Evolutionary conservation across 371 early-diverging fungal species (phyloP), one percentile per base, ranked within the genome.

Genomic region (Mortierella polycephala): DNA sequence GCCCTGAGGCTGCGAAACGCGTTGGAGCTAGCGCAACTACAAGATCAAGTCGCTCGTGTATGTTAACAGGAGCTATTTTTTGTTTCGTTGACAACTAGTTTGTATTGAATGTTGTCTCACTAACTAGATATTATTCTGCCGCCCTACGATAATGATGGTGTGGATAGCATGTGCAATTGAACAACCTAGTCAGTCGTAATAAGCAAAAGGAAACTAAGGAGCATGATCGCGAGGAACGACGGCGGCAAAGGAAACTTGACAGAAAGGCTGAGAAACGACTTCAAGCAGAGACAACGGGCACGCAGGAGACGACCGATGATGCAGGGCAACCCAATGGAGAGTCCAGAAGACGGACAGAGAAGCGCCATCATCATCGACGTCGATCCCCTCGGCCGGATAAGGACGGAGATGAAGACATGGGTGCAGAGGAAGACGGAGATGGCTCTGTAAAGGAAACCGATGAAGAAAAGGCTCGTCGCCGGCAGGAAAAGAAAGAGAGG

Each of bases 161-260:
- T 30, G 30, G 30, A 57, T 65, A 82, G 82, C 71, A 71, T 59
- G 75, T 82, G 16, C 81, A 75, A 58, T 30, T 80, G 18, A 59
- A 62, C 18, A 82, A 82, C 16, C 63, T 82, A 12, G 53, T 82
- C 18, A 68, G 56, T 14, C 76, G 82, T 13, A 82, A 82, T 45
- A 80, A 71, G 56, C 62, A 10, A 9, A 51, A 63, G 1, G 76
- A 75, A 41, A 55, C 46, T 1, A 75, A 67, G 47, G 71, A 75
- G 13, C 39, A 50, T 23, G 76, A 70, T 45, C 71, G 64, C 20
- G 67, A 62, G 45, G 51, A 65, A 41, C 62, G 69, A 0, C 40
- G 75, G 51, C 42, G 58, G 23, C 65, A 61, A 23, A 54, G 51
- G 21, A 69, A 68, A 23, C 58, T 54, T 5, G 69, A 74, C 20